Base-by-base conservation (phyloP, 2,329 filamentous ascomycete species). In the Fusarium oligoseptatum region DNA sequence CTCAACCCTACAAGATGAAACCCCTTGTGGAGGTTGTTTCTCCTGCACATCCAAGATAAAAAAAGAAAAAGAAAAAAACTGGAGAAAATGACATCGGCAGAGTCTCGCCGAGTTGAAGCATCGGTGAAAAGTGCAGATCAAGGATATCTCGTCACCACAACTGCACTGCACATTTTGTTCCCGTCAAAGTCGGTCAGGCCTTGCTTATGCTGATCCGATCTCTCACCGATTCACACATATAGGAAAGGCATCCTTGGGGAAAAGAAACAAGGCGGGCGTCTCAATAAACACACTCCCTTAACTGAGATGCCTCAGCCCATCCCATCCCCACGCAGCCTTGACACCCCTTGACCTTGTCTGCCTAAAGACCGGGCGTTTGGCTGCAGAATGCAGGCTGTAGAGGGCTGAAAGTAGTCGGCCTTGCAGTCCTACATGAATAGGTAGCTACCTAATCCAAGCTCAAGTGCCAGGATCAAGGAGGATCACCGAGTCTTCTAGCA, bases 161-260 rank as follows among this genome's bases (percentile, higher is more conserved):
- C 57, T n/a, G 56, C 56, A 60, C 32, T 29, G 29, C 29, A 29
- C 12, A 58, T 20, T 39, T 50, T 22, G 32, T 60, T 48, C 14
- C 37, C 58, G 37, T 48, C n/a, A 41, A 36, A 22, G 41, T 61
- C 41, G 58, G 58, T 61, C 37, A 61, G 32, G 58, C 58, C 58
- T 45, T 27, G 24, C 24, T 27, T 45, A 20, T 12, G 39, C 39
- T 27, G 34, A 17, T 52, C 57, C 22, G 17, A 27, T 27, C 22
- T 12, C 37, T 60, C 58, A 15, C 37, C 24, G 22, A 29, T 37
- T 32, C 27, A 52, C 17, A 52, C 48, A 32, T 4, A 6, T 32
- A 52, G 27, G 0, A 32, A 14, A 52, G 17, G 17, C 27, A 52
- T 32, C 45, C 43, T 27, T 37, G 27, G 34, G 20, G 20, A 45